Conservation (phyloP, 2,329 filamentous ascomycete species). For the Diaporthe destruens region DNA sequence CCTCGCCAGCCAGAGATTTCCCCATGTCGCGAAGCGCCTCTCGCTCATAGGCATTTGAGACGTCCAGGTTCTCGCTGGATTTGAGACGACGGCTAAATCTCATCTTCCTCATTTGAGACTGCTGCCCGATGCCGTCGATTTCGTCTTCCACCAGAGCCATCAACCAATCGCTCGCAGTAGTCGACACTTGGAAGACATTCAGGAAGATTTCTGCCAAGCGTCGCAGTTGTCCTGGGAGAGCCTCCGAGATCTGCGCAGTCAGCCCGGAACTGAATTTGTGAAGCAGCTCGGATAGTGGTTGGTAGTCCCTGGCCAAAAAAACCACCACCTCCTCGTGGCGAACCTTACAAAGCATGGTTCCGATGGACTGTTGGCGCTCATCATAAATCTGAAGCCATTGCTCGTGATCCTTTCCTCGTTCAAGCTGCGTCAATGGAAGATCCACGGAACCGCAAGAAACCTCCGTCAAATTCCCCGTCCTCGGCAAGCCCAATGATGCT, state of each 20-base stretch:
- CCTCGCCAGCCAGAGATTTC: slow-evolving; percentile 85
- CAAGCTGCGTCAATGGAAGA: slow-evolving; percentile 82
- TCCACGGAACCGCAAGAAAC: slow-evolving; percentile 80
- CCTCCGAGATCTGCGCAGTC: slow-evolving; percentile 85
- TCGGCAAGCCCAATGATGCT: slow-evolving; percentile 57
- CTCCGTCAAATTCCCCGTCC: slow-evolving; percentile 61
- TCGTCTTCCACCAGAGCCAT: slow-evolving; percentile 95
- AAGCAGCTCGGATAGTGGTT: slow-evolving; percentile 83
- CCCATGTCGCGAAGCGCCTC: slow-evolving; percentile 81
- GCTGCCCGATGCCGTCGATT: slow-evolving; percentile 91
- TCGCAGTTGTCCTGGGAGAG: slow-evolving; percentile 81
- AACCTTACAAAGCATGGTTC: slow-evolving; percentile 86
- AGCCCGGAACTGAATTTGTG: slow-evolving; percentile 87
- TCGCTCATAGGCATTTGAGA: slow-evolving; percentile 68
- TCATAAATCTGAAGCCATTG: slow-evolving; percentile 90
- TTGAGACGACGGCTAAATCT: slow-evolving; percentile 78
- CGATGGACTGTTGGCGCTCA: slow-evolving; percentile 79
- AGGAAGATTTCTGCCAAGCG: slow-evolving; percentile 87
- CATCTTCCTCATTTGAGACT: slow-evolving; percentile 79
- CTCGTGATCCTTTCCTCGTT: slow-evolving; percentile 82
- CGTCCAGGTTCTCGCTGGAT: slow-evolving; percentile 76
- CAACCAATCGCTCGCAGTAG: slow-evolving; percentile 87
- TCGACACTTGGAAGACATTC: slow-evolving; percentile 96
- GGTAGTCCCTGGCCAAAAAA: slow-evolving; percentile 86
- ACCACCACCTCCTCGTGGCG: slow-evolving; percentile 91